Evolutionary conservation across 2,329 filamentous ascomycete genomes (phyloP), one percentile per base, ranked within the genome.

Genomic region (Orbilia oligospora): DNA sequence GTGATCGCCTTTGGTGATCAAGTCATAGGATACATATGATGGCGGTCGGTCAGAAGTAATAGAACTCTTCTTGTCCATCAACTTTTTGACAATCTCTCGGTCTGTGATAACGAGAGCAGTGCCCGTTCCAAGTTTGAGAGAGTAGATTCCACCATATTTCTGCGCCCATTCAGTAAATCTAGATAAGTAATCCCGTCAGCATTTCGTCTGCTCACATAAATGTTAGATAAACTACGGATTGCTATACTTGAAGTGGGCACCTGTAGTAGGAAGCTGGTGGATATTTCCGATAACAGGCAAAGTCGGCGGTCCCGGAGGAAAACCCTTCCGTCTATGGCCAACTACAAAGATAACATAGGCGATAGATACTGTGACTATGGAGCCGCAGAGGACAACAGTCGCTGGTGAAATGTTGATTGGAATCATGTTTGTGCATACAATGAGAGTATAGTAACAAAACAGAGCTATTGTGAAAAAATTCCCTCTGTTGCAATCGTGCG

Each of bases 1-100:
- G 80, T 88, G 87, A 78, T 88, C 84, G 1, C 86, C 86, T 1
- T 84, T 82, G 2, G 85, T 85, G 61, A 88, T 86, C 27, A 88
- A 81, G 12, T 81, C 80, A 38, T 86, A 82, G 0, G 84, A 83
- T 9, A 88, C 85, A 69, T 86, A 85, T 0, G 84, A 85, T 0
- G 82, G 80, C 0, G 87, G 86, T 4, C 87, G 82, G 38, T 85
- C 82, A 68, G 84, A 86, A 80, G 86, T 87, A 8, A 85, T 84
- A 30, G 82, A 82, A 36, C 84, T 85, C 56, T 84, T 86, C 81
- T 86, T 86, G 80, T 87, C 87, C 12, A 88, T 68, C 1, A 86
- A 83, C 58, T 86, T 83, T 72, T 86, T 85, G 41, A 87, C 82
- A 1, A 86, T 80, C 0, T 82, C 80, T 3, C 84, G 84, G 46